These are phyloP conservation scores for Mycena polygramma DNA, from an alignment of 768 basidiomycete species.

Conservation along the genomic window DNA sequence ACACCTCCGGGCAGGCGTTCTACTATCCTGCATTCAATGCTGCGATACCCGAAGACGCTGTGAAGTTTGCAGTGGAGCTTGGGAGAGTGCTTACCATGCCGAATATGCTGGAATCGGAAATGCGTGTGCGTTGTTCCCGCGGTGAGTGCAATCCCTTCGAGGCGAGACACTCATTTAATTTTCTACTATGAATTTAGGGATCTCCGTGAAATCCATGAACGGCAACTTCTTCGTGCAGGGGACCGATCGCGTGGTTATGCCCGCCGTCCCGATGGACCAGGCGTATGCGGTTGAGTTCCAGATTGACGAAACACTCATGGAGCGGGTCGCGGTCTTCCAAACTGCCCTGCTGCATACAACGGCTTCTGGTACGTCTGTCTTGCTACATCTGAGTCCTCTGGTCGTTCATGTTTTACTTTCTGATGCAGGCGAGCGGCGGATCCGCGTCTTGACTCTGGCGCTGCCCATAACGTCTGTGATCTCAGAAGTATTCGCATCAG, in stretches of 20 bases:
- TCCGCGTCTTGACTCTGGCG: slow-evolving; percentile 71
- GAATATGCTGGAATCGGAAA: slow-evolving; percentile 74
- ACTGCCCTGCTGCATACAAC: slow-evolving; percentile 69
- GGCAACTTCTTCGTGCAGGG: slow-evolving; percentile 74
- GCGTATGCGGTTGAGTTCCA: slow-evolving; percentile 70
- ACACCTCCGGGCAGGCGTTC: slow-evolving; percentile 77
- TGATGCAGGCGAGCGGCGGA: slow-evolving; percentile 64
- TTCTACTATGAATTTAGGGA: slow-evolving; percentile 7
- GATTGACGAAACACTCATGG: slow-evolving; percentile 65
- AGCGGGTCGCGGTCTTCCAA: slow-evolving; percentile 65
- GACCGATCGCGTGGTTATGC: slow-evolving; percentile 68
- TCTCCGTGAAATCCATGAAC: slow-evolving; percentile 66
- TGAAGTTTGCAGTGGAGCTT: slow-evolving; percentile 76
- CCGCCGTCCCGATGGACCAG: slow-evolving; percentile 67
- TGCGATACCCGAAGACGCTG: slow-evolving; percentile 64
- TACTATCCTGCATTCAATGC: slow-evolving; percentile 82
- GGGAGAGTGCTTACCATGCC: slow-evolving; percentile 71
- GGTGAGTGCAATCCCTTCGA: slow-evolving; percentile 44
- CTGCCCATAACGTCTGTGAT: slow-evolving; percentile 71
- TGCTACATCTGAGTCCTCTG: background rate
- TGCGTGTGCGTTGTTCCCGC: slow-evolving; percentile 75
- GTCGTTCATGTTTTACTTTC: background rate
- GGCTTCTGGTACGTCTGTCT: slow-evolving; percentile 39
- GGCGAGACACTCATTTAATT: background rate
- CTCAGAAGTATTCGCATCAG: slow-evolving; percentile 68